Percentiles rank a stretch among this genome's conserved stretches.
These are phyloP conservation scores for Teratosphaeria epicoccoides DNA, from an alignment of 2,329 filamentous ascomycete genomes.

Conservation along the genomic window DNA sequence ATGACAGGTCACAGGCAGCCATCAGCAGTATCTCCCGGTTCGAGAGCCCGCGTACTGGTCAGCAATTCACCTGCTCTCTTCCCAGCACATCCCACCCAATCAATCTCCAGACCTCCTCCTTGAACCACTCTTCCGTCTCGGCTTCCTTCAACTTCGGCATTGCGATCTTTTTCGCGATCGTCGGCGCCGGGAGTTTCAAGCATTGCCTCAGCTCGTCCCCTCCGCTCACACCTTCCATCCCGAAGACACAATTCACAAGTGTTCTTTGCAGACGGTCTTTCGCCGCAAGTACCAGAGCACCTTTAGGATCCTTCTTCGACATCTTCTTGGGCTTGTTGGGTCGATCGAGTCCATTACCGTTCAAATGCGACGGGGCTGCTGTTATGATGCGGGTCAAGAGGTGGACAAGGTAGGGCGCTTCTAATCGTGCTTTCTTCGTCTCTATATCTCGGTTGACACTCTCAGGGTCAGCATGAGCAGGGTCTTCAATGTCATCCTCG, in stretches of 20 bases:
- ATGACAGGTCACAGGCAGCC: too few species aligned
- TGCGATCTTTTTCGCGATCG: constrained; percentile 7
- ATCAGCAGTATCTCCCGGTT: too few species aligned
- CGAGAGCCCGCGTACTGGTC: too few species aligned
- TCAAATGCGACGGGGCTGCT: constrained; percentile 29
- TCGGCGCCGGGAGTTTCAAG: constrained; percentile 30
- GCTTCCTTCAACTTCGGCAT: constrained; percentile 30
- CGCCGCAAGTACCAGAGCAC: constrained; percentile 26
- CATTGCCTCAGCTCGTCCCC: constrained; percentile 32
- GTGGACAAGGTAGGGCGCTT: constrained; percentile 32
- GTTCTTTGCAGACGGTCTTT: constrained; percentile 37
- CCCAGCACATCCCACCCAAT: constrained; percentile 46
- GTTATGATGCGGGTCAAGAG: constrained; percentile 32
- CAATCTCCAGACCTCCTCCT: constrained; percentile 45
- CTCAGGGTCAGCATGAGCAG: constrained; percentile 4
- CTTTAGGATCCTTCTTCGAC: constrained; percentile 20
- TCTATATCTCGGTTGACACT: constrained; percentile 1
- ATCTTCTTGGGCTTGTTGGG: constrained; percentile 18
- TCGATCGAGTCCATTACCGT: constrained; percentile 7
- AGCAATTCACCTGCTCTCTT: constrained; percentile 7
- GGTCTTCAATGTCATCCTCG: constrained; percentile 16
- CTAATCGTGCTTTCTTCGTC: constrained; percentile 19
- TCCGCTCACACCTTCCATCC: constrained; percentile 20
- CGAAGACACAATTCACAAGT: constrained; percentile 35
- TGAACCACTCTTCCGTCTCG: constrained; percentile 41